phyloP scores from a whole-genome alignment of 352 stramenopile species.

The Pythium aphanidermatum region DNA sequence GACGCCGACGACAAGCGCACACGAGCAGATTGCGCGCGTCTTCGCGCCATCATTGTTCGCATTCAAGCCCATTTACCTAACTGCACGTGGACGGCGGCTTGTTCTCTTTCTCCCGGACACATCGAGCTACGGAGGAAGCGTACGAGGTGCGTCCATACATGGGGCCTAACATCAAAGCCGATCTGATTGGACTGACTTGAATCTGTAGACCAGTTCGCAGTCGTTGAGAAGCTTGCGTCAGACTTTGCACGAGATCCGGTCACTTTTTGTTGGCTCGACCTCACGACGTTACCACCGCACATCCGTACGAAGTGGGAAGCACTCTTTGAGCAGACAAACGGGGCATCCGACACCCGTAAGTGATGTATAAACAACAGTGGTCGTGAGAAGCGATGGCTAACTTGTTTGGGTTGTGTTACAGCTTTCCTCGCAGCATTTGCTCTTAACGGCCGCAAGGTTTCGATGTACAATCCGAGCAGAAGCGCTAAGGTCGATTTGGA shows the following conservation, averaged over 20 bases:
- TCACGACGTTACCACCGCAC: conserved; percentile 21
- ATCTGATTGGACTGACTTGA: conserved; percentile 1
- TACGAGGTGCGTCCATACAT: conserved; percentile 32
- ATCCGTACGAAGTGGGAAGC: conserved; percentile 38
- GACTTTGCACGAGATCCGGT: conserved; percentile 71
- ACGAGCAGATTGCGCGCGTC: conserved; percentile 53
- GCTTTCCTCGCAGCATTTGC: conserved; percentile 54
- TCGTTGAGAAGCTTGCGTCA: conserved; percentile 54
- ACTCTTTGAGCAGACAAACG: conserved; percentile 27
- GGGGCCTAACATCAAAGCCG: background rate
- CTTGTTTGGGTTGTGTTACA: conserved; percentile 9
- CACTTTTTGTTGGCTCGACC: conserved; percentile 74
- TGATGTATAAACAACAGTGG: too few species aligned
- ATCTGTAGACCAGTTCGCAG: conserved; percentile 55
- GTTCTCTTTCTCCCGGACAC: conserved; percentile 64
- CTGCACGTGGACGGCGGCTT: conserved; percentile 42
- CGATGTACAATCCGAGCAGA: conserved; percentile 21
- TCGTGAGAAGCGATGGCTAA: too few species aligned
- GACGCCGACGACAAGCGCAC: conserved; percentile 17
- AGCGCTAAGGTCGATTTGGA: conserved; percentile 19
- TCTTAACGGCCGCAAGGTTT: conserved; percentile 61
- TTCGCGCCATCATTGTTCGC: conserved; percentile 66
- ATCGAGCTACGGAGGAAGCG: conserved; percentile 32
- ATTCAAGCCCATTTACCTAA: conserved; percentile 62
- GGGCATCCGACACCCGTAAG: conserved; percentile 23